Evolutionary conservation across 495 filamentous ascomycete genomes (phyloP), one percentile per base, ranked within the genome.

Genomic region (Diplogelasinospora grovesii): DNA sequence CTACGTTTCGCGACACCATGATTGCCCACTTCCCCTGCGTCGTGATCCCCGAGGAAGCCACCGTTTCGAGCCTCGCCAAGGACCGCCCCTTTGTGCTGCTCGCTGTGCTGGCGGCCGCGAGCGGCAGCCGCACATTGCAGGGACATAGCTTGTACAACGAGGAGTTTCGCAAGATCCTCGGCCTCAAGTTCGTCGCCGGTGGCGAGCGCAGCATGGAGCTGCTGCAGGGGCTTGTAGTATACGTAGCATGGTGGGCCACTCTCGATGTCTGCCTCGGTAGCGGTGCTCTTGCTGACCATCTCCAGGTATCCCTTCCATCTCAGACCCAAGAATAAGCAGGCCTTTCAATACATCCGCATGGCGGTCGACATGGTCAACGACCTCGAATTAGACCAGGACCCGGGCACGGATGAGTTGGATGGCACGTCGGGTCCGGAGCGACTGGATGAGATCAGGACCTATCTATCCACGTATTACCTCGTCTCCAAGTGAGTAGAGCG

Each of bases 241-340:
- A 72, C 27, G 59, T 68, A 37, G 52, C 61, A 33, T 72, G 68
- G 68, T 71, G 22, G 50, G 65, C 60, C n/a, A 21, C 27, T 10
- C 1, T 33, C 16, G 22, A 2, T 16, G 22, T 26, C 36, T n/a
- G 21, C 11, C 15, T 14, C 13, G 14, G 18, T 24, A 18, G n/a
- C n/a, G 6, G 10, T 36, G 8, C 3, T n/a, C 4, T 6, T 5
- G 1, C 8, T 20, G 22, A 11, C 3, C 4, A 20, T 42, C 16
- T 9, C 8, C 23, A 71, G 68, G 68, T 71, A 69, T 28, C 67
- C 68, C 2, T 69, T 68, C 36, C 67, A 72, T 39, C 51, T 72
- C n/a, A 53, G 67, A 8, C 68, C 68, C 1, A 69, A 57, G 32
- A 69, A 64, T 41, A 67, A 49, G 36, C 67, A 67, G 34, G 43